Base-by-base conservation (phyloP, 1,139 yeast species). In the Suhomyces terraborum region DNA sequence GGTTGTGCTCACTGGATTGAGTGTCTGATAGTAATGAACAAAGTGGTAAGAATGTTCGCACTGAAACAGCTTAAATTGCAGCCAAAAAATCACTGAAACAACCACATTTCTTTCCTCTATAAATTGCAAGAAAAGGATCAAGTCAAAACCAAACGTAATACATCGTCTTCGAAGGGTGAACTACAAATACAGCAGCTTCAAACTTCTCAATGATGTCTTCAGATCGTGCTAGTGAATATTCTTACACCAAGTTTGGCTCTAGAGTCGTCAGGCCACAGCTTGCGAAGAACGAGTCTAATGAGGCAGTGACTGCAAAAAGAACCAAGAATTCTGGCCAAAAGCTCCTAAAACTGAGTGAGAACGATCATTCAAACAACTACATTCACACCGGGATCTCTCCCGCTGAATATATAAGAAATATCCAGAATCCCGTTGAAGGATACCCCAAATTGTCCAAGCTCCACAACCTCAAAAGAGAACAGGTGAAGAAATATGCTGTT, bases 381-480 rank as follows among this genome's bases (percentile, higher is more conserved):
- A 64, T 88, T 30, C 86, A 82, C 48, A 68, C 82, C 0, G 84
- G 83, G 4, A 46, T 44, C 20, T 50, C 61, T 0, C 95, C 96
- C 0, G 81, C 80, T 30, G 66, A 67, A 20, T 80, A 75, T 52
- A 80, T 91, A 24, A 73, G 84, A 40, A 89, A 91, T 59, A 68
- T 79, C 3, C 65, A 67, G 22, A 76, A 79, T 43, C 83, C 91
- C 2, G 77, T 83, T 2, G 84, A 79, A 43, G 97, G 97, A 2
- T 91, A 91, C 53, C 97, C 97, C 3, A 86, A 86, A 57, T 69
- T 89, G 18, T 86, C 82, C 50, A 74, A 71, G 51, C 65, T 91
- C 38, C 80, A 86, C 50, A 72, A 75, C 32, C 66, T 88, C 51
- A 88, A 88, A 54, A 66, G 66, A 57, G 48, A 82, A 70, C 72